These are phyloP conservation scores for Penicillium fimorum DNA, from an alignment of 495 filamentous ascomycete species.

Conservation along the genomic window DNA sequence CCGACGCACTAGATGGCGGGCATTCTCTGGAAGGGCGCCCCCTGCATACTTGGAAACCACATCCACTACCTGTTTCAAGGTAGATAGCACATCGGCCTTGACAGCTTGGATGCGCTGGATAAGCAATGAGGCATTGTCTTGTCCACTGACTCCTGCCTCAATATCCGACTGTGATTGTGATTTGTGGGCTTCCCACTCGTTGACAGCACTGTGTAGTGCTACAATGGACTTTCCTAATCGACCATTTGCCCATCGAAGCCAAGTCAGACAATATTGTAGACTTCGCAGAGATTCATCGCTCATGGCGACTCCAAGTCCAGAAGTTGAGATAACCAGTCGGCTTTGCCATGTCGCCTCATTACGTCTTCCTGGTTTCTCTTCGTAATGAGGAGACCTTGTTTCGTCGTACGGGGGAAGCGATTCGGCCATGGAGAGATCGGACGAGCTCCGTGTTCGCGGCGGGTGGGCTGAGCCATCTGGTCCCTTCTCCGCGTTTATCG, in stretches of 20 bases:
- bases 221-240: conserved; percentile 68
- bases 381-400: conserved; percentile 67
- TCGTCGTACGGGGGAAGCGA: conserved; percentile 80
- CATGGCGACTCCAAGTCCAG: conserved; percentile 81
- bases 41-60: conserved; percentile 82
- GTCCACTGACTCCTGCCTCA: conserved; percentile 22
- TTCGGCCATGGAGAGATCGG: conserved; percentile 57
- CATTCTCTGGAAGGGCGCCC: conserved; percentile 80
- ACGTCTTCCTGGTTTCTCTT: conserved; percentile 38
- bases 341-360: conserved; percentile 65
- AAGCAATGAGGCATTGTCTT: conserved; percentile 43
- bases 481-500: conserved; percentile 43
- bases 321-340: conserved; percentile 77
- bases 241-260: conserved; percentile 73
- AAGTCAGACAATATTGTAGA: conserved; percentile 72
- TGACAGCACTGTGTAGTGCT: conserved; percentile 66
- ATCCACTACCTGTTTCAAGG: conserved; percentile 71
- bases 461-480: conserved; percentile 13
- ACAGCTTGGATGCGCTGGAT: conserved; percentile 65
- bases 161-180: conserved; percentile 15
- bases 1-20: conserved; percentile 68
- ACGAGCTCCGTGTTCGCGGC: conserved; percentile 34
- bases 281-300: conserved; percentile 76
- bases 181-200: conserved; percentile 65
- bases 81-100: conserved; percentile 70